phyloP scores from a whole-genome alignment of 441 rosid genomes.

The Pelargonium citronellum region DNA sequence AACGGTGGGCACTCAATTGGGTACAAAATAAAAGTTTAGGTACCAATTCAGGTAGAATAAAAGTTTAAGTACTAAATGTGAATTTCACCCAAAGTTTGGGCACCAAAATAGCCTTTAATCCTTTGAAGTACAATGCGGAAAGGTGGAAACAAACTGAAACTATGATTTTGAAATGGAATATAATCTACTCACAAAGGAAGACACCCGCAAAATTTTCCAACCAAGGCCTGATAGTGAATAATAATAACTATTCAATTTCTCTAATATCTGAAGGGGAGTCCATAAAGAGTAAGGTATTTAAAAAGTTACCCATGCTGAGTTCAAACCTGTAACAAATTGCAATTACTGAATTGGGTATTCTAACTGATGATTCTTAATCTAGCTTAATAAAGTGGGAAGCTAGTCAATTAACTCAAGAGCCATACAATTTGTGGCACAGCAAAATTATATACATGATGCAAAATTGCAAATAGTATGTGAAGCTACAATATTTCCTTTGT shows the following conservation, averaged over 20 bases:
- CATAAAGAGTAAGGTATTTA: conserved; percentile 1
- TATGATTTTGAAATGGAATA: not conserved
- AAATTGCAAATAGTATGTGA: not conserved
- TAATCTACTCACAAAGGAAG: not conserved
- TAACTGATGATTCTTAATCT: not conserved
- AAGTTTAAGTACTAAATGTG: too few relatives aligned
- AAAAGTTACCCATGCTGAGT: not conserved
- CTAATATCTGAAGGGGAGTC: not conserved
- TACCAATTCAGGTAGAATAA: too few relatives aligned
- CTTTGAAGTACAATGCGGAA: too few relatives aligned
- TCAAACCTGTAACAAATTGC: conserved; percentile 1
- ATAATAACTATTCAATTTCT: too few relatives aligned
- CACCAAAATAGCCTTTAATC: too few relatives aligned
- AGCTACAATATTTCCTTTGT: not conserved
- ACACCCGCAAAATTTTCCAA: not conserved
- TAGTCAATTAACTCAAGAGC: not conserved
- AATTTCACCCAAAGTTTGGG: too few relatives aligned
- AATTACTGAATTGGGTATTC: not conserved
- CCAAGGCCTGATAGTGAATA: not conserved
- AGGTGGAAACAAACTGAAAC: not conserved
- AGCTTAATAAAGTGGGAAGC: not conserved
- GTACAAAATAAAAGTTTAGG: too few relatives aligned
- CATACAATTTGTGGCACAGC: not conserved
- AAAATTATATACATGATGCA: not conserved
- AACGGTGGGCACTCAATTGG: too few relatives aligned